Percentiles rank a stretch among this genome's conserved stretches.
These are phyloP conservation scores for Linum usitatissimum DNA, from an alignment of 345 rosid genomes.

Conservation along the genomic window DNA sequence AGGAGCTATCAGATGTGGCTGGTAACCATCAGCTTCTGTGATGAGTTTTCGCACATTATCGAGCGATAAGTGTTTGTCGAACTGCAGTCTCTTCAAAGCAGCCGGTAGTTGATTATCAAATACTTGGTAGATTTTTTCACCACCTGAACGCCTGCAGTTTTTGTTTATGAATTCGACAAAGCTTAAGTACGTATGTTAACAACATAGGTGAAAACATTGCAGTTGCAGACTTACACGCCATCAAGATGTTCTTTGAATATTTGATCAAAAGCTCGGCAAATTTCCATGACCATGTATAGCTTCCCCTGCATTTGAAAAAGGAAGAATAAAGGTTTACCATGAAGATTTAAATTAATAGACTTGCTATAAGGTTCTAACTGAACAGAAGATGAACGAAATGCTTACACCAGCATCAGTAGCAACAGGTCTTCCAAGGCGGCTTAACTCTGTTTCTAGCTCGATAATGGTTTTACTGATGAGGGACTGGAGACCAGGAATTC, in stretches of 20 bases:
- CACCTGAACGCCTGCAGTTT: slow-evolving; percentile 79
- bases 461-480: slow-evolving; percentile 72
- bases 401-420: slow-evolving; percentile 93
- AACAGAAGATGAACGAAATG: slow-evolving; percentile 9
- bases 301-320: slow-evolving; percentile 49
- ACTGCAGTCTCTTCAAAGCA: slow-evolving; percentile 82
- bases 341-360: too few relatives aligned
- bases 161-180: slow-evolving; percentile 7
- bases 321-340: too few relatives aligned
- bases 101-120: slow-evolving; percentile 88
- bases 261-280: slow-evolving; percentile 88
- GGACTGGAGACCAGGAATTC: slow-evolving; percentile 88
- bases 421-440: slow-evolving; percentile 84
- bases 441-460: slow-evolving; percentile 75
- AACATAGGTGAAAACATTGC: not conserved
- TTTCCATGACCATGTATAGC: slow-evolving; percentile 86
- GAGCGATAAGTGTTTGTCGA: slow-evolving; percentile 81
- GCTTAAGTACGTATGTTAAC: slow-evolving; percentile 1
- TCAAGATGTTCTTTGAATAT: slow-evolving; percentile 90
- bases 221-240: slow-evolving; percentile 42
- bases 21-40: slow-evolving; percentile 98
- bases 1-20: slow-evolving; percentile 95
- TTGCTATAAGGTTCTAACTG: too few relatives aligned
- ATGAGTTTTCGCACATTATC: slow-evolving; percentile 78
- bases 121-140: slow-evolving; percentile 75